phyloP scores from a whole-genome alignment of 2,329 filamentous ascomycete genomes.

The Dothistroma pini region DNA sequence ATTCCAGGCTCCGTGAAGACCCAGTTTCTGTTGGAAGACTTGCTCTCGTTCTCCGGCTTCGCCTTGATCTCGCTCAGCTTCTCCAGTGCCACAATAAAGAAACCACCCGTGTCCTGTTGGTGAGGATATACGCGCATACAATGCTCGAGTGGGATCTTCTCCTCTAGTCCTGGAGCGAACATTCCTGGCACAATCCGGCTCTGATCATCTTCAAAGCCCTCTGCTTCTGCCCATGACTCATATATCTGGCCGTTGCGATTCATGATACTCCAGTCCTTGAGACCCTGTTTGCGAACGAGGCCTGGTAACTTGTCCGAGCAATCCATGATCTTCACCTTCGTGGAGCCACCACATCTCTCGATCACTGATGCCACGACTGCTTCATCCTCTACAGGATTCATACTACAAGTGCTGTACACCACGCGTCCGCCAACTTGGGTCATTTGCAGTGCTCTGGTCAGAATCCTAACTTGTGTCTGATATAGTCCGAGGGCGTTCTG shows the following conservation, averaged over 20 bases:
- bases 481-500: conserved; percentile 84
- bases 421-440: conserved; percentile 91
- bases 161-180: conserved; percentile 66
- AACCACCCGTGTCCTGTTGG: conserved; percentile 91
- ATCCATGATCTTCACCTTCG: conserved; percentile 80
- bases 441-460: conserved; percentile 90
- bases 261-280: conserved; percentile 86
- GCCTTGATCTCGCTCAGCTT: conserved; percentile 84
- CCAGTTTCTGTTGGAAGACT: conserved; percentile 37
- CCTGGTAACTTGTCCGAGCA: conserved; percentile 73
- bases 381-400: conserved; percentile 98
- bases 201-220: conserved; percentile 55
- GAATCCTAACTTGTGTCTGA: conserved; percentile 79
- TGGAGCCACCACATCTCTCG: conserved; percentile 77
- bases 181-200: conserved; percentile 74
- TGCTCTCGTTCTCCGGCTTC: conserved; percentile 62
- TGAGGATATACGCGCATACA: conserved; percentile 96
- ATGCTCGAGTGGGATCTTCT: conserved; percentile 71
- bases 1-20: conserved; percentile 25
- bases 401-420: conserved; percentile 97
- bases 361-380: conserved; percentile 85
- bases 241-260: conserved; percentile 79
- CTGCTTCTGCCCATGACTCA: conserved; percentile 69
- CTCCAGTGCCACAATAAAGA: conserved; percentile 94
- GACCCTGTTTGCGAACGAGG: conserved; percentile 70